Base-by-base conservation (phyloP, 106 monocot species). In the Gastrodia elata region DNA sequence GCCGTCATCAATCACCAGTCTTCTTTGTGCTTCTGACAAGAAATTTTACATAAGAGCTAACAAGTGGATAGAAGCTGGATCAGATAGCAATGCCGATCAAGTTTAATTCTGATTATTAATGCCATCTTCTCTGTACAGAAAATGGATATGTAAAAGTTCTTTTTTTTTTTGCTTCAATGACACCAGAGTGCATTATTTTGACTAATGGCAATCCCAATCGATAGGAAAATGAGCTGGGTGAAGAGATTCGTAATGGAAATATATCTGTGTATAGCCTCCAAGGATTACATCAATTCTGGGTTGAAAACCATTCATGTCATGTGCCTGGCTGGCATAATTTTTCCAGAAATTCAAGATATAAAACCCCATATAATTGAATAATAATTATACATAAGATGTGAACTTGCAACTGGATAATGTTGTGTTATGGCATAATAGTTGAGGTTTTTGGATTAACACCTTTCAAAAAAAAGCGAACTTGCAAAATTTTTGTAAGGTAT, bases 1-100 rank as follows among this genome's bases (percentile, higher is more conserved):
- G 4, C n/a, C n/a, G n/a, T 68, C 87, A 80, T 91, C 91, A 3
- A 82, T 91, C 39, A 91, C 86, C 52, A 88, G 88, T 83, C 82
- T 91, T 41, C 68, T 91, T 11, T 84, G 86, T 70, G 86, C 88
- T 20, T 84, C 91, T 8, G 44, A 79, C 14, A 34, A 84, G 64
- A 85, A 64, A 25, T 91, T 91, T 76, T 65, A 78, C 65, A 74
- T 40, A 70, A 71, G 41, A 30, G 75, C 64, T 9, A 61, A 61
- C 26, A 61, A 61, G 32, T 61, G 61, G 61, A 61, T 61, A 10
- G 61, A 61, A 30, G 8, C 61, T 22, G 61, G 10, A 28, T 10
- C 61, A 61, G 61, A 30, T 61, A 28, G 61, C 32, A 27, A 61
- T 32, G 20, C 26, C 9, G 61, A 61, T 61, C 61, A 10, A 11